Conservation (phyloP, 306 rosid genomes). For the Dicorynia guianensis region DNA sequence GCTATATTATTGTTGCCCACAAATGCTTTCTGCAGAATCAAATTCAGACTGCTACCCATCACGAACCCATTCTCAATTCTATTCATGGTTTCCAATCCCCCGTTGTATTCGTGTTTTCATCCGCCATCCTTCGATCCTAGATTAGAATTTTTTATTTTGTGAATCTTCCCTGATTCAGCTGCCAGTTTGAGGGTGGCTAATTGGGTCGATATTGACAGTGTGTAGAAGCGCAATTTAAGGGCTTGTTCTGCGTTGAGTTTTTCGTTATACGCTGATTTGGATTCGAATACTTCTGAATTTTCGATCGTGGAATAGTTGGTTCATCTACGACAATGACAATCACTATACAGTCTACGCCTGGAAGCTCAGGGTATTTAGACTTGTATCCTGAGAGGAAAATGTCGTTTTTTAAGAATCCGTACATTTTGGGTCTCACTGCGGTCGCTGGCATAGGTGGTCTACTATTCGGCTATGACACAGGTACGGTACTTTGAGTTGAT, state of each 20-base stretch:
- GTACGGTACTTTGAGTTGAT: background rate
- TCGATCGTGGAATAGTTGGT: too few relatives aligned
- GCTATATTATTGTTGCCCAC: too few relatives aligned
- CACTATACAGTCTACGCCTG: constrained; percentile 59
- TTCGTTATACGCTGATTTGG: background rate
- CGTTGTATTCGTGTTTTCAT: background rate
- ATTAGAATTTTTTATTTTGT: background rate
- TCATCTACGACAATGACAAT: constrained; percentile 35
- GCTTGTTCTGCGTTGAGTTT: background rate
- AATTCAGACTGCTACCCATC: background rate
- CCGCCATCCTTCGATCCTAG: background rate
- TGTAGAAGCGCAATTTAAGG: background rate
- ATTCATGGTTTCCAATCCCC: background rate
- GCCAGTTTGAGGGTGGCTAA: background rate
- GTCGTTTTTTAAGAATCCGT: constrained; percentile 58
- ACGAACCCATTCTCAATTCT: background rate
- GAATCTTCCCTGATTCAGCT: background rate
- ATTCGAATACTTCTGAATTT: background rate
- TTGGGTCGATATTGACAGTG: background rate
- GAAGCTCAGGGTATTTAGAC: constrained; percentile 60
- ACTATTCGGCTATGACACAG: constrained; percentile 60
- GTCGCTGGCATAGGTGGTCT: constrained; percentile 62
- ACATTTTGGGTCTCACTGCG: constrained; percentile 50
- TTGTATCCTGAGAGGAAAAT: constrained; percentile 56
- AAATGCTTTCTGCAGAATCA: too few relatives aligned